Evolutionary conservation across 225 moss, liverwort and hornwort species (phyloP).

Genomic region (Asterella californica): DNA sequence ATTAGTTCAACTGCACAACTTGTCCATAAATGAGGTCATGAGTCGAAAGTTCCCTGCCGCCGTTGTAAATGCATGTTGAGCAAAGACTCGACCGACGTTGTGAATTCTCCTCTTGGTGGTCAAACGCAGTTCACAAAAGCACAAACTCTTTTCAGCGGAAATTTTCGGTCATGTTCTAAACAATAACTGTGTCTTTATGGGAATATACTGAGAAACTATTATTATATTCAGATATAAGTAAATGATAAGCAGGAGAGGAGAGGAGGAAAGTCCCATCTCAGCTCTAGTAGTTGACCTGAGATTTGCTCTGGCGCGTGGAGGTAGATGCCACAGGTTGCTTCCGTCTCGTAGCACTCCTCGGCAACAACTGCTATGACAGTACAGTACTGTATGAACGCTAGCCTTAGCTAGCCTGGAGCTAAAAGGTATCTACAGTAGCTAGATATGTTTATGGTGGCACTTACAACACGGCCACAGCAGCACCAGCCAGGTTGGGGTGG

Average conservation of each 20-base stretch:
- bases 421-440: background rate
- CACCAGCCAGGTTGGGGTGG: slow-evolving; percentile 1
- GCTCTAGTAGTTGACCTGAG: background rate
- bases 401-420: background rate
- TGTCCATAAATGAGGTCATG: background rate
- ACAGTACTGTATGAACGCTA: background rate
- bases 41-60: background rate
- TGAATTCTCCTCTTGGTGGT: background rate
- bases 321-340: background rate
- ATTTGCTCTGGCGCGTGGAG: background rate
- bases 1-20: background rate
- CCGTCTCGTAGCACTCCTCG: background rate
- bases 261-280: background rate
- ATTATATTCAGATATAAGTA: too few species aligned
- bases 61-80: background rate
- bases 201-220: too few species aligned
- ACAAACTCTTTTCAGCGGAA: background rate
- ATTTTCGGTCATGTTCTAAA: too few species aligned
- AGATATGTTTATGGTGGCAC: background rate
- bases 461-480: background rate
- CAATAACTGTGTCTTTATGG: too few species aligned
- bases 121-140: background rate
- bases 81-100: background rate
- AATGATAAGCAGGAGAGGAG: background rate
- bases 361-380: background rate